Conservation (phyloP, 805 yeast genomes). For the Jamesozyma spencerorum region DNA sequence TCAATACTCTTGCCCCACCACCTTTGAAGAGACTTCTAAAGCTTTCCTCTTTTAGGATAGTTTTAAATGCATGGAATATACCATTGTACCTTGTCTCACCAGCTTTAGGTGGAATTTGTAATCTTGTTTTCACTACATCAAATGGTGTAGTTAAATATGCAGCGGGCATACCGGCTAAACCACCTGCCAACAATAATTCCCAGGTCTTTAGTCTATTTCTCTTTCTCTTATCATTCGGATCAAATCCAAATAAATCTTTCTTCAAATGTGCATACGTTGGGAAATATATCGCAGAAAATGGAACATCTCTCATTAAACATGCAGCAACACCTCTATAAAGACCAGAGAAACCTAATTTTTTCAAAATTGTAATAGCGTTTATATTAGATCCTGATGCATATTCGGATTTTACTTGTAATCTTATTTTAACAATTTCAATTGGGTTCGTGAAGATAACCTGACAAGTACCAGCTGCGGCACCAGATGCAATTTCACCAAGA, state of each 20-base stretch:
- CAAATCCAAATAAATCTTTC: conserved; percentile 69
- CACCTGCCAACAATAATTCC: conserved; percentile 83
- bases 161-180: conserved; percentile 95
- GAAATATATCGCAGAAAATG: conserved; percentile 93
- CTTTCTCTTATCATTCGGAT: conserved; percentile 56
- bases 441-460: conserved; percentile 96
- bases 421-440: conserved; percentile 86
- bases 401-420: conserved; percentile 90
- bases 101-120: conserved; percentile 71
- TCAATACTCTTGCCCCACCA: conserved; percentile 84
- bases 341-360: conserved; percentile 72
- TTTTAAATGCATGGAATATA: conserved; percentile 63
- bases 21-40: conserved; percentile 87
- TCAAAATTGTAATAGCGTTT: conserved; percentile 53
- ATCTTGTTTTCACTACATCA: conserved; percentile 91
- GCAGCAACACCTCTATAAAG: conserved; percentile 88
- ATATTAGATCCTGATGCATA: conserved; percentile 31
- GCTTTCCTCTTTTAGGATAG: conserved; percentile 77
- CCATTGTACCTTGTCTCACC: conserved; percentile 75
- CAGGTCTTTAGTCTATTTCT: conserved; percentile 59
- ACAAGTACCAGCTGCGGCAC: conserved; percentile 92
- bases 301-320: conserved; percentile 88
- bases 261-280: conserved; percentile 94
- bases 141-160: conserved; percentile 95
- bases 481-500: conserved; percentile 71